These are phyloP conservation scores for Leccinum disarticulatum DNA, from an alignment of 768 basidiomycete species.

Conservation along the genomic window DNA sequence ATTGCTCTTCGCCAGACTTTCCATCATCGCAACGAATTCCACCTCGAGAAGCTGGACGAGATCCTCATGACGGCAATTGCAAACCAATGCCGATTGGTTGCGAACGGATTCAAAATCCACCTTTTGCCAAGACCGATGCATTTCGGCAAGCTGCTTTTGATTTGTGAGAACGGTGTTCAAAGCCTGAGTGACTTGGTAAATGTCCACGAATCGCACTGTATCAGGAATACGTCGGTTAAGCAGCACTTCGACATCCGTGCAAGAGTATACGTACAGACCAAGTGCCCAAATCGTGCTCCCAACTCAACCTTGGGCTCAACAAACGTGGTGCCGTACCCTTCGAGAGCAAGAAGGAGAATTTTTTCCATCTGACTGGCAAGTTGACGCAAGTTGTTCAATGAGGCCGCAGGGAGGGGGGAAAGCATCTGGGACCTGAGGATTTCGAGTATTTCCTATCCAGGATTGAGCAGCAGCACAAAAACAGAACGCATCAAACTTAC, in stretches of 20 bases:
- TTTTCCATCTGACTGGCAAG: conserved; percentile 92
- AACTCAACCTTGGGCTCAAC: conserved; percentile 90
- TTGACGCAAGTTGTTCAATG: conserved; percentile 71
- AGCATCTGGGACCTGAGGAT: conserved; percentile 83
- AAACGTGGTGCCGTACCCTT: conserved; percentile 84
- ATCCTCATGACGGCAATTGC: conserved; percentile 91
- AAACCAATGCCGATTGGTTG: conserved; percentile 90
- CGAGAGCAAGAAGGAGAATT: conserved; percentile 76
- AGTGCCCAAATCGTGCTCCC: conserved; percentile 87
- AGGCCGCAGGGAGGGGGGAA: conserved; percentile 65
- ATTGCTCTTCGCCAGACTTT: conserved; percentile 63
- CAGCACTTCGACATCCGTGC: neutral
- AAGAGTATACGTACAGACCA: conserved; percentile 64
- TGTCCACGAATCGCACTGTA: conserved; percentile 85
- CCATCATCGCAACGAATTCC: conserved; percentile 78
- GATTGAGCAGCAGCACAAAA: conserved; percentile 17
- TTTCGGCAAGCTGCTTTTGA: conserved; percentile 79
- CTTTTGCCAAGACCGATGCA: conserved; percentile 86
- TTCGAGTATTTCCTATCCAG: conserved; percentile 78
- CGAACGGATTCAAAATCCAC: conserved; percentile 90
- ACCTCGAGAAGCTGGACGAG: conserved; percentile 82
- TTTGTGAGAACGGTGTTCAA: conserved; percentile 86
- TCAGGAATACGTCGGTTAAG: conserved; percentile 13
- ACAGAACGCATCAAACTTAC: conserved; percentile 50
- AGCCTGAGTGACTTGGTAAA: conserved; percentile 89